Evolutionary conservation across 2,329 filamentous ascomycete species (phyloP).

Genomic region (Remersonia thermophila): DNA sequence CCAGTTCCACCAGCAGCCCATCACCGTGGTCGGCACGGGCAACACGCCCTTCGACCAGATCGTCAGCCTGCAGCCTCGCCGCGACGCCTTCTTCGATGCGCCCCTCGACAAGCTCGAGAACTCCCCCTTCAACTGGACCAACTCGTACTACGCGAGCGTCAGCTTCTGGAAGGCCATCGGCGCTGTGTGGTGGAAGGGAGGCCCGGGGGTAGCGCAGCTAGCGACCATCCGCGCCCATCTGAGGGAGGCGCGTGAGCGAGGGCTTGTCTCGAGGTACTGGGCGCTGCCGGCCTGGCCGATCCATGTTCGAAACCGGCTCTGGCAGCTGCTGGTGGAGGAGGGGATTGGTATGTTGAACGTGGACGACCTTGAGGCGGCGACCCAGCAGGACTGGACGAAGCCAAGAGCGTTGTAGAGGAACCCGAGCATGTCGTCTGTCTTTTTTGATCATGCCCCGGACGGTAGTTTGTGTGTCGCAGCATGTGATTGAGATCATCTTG

Average conservation of each 20-base stretch:
- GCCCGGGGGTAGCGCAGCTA: constrained; percentile 33
- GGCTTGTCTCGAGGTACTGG: constrained; percentile 49
- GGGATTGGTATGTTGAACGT: constrained; percentile 50
- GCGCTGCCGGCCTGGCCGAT: constrained; percentile 45
- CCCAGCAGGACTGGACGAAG: constrained; percentile 27
- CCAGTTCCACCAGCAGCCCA: constrained; percentile 37
- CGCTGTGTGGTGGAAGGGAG: constrained; percentile 28
- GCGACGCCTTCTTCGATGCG: constrained; percentile 56
- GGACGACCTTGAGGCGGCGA: constrained; percentile 42
- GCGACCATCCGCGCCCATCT: constrained; percentile 33
- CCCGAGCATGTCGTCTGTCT: not conserved
- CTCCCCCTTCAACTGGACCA: constrained; percentile 34
- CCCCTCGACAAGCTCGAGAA: constrained; percentile 35
- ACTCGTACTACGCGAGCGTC: constrained; percentile 55
- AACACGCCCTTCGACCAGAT: constrained; percentile 47
- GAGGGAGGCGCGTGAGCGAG: constrained; percentile 36
- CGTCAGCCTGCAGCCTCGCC: constrained; percentile 35
- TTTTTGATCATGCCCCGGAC: no score
- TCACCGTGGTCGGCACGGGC: constrained; percentile 60
- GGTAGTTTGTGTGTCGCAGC: no score
- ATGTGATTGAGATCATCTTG: no score
- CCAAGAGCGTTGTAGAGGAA: constrained; percentile 5
- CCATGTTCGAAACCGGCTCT: constrained; percentile 40
- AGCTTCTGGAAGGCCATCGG: constrained; percentile 45
- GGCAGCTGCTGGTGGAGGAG: constrained; percentile 41